Evolutionary conservation across 495 filamentous ascomycete species (phyloP).

Genomic region (Lindgomyces ingoldianus): DNA sequence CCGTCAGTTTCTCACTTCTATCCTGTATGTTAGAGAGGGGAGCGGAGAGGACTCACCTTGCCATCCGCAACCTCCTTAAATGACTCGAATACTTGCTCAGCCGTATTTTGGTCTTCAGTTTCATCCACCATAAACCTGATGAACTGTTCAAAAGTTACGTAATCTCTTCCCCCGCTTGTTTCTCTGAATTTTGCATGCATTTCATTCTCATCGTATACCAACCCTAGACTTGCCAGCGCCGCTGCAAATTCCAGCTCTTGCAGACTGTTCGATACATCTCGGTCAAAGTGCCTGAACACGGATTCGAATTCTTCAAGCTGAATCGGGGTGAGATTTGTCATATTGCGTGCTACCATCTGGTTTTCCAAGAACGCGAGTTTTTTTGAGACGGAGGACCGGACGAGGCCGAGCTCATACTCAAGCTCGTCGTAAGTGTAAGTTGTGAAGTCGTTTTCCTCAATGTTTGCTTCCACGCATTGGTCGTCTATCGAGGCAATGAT

Average conservation of each 20-base stretch:
- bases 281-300: conserved; percentile 96
- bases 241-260: conserved; percentile 94
- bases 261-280: conserved; percentile 87
- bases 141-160: conserved; percentile 97
- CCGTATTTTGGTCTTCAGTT: conserved; percentile 97
- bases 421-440: conserved; percentile 97
- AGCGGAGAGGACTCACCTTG: conserved; percentile 59
- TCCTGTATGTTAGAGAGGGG: not conserved
- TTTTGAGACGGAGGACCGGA: conserved; percentile 86
- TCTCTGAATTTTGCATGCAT: conserved; percentile 90
- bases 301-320: conserved; percentile 98
- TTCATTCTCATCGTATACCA: conserved; percentile 93
- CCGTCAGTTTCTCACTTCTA: conserved; percentile 17
- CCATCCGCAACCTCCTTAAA: conserved; percentile 97
- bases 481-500: conserved; percentile 78
- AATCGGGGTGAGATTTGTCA: conserved; percentile 98
- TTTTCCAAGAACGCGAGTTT: conserved; percentile 97
- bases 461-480: conserved; percentile 94
- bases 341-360: conserved; percentile 92
- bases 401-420: conserved; percentile 87
- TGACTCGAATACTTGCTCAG: conserved; percentile 95
- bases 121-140: conserved; percentile 99
- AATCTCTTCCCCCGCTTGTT: conserved; percentile 69
- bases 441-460: conserved; percentile 98
- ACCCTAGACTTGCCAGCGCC: conserved; percentile 84